These are phyloP conservation scores for Colletotrichum camelliae DNA, from an alignment of 2,329 filamentous ascomycete species.

Conservation along the genomic window DNA sequence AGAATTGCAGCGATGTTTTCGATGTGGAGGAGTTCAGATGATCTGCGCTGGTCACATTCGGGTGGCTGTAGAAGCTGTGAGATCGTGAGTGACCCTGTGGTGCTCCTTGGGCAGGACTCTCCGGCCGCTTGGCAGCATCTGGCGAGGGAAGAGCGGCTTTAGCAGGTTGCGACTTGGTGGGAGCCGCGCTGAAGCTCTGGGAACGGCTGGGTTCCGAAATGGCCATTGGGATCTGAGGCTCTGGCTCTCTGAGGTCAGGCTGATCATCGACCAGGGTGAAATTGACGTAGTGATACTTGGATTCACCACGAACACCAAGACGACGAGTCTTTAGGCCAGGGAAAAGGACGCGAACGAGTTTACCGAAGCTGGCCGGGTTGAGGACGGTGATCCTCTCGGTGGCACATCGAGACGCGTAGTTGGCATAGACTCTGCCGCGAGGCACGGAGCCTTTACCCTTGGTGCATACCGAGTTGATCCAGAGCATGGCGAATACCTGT, in stretches of 20 bases:
- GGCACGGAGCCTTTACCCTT: constrained; percentile 86
- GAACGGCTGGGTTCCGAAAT: constrained; percentile 54
- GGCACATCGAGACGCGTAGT: constrained; percentile 91
- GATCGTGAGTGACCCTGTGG: constrained; percentile 35
- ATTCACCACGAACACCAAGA: constrained; percentile 92
- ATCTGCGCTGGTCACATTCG: constrained; percentile 60
- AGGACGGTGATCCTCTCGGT: constrained; percentile 93
- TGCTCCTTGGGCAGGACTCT: constrained; percentile 11
- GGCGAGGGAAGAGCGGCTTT: constrained; percentile 32
- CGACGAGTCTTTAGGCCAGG: constrained; percentile 92
- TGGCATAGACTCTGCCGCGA: constrained; percentile 90
- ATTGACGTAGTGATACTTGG: constrained; percentile 94
- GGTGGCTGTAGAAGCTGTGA: constrained; percentile 65
- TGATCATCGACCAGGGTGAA: constrained; percentile 66
- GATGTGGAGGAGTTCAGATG: constrained; percentile 61
- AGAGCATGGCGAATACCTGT: constrained; percentile 88
- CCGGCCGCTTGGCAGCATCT: constrained; percentile 26
- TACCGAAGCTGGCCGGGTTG: constrained; percentile 97
- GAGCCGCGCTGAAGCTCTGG: constrained; percentile 56
- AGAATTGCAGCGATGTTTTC: constrained; percentile 65
- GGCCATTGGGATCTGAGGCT: constrained; percentile 51
- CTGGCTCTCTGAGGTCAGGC: constrained; percentile 50
- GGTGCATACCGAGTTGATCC: constrained; percentile 77
- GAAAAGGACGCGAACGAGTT: constrained; percentile 94
- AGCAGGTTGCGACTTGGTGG: constrained; percentile 24